Conservation (phyloP, 2,329 filamentous ascomycete genomes). For the Seiridium unicorne region DNA sequence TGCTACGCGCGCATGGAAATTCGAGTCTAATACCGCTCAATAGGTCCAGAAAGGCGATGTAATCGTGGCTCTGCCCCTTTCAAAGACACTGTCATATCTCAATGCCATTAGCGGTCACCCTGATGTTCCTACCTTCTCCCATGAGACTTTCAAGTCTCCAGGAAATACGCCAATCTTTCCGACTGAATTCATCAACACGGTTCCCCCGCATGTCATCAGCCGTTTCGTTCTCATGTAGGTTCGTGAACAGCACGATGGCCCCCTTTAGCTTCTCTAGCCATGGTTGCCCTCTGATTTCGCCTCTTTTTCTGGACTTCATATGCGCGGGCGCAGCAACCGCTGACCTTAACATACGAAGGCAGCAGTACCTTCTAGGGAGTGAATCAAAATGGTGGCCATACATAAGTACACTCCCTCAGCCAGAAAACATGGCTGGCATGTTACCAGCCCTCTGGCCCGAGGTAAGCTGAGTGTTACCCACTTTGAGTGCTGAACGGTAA, state of each 20-base stretch:
- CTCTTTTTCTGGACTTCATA: too few relatives aligned
- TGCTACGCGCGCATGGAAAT: background rate
- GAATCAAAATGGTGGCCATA: constrained; percentile 69
- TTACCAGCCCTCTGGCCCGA: constrained; percentile 64
- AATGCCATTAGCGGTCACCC: constrained; percentile 44
- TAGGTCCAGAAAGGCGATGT: constrained; percentile 34
- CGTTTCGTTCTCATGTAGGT: constrained; percentile 62
- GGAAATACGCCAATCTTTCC: constrained; percentile 39
- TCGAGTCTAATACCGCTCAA: constrained; percentile 8
- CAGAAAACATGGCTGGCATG: constrained; percentile 48
- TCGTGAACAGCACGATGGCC: too few relatives aligned
- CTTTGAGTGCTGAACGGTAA: background rate
- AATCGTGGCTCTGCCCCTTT: constrained; percentile 52
- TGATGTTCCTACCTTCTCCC: constrained; percentile 13
- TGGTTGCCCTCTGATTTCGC: background rate
- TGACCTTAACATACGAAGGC: constrained; percentile 18
- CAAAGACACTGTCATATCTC: constrained; percentile 56
- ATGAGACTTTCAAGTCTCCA: constrained; percentile 7
- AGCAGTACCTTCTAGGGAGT: constrained; percentile 59
- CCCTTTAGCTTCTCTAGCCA: background rate
- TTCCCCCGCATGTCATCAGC: constrained; percentile 59
- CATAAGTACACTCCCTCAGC: constrained; percentile 63
- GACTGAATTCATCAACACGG: constrained; percentile 42
- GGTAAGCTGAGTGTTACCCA: background rate
- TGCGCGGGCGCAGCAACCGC: too few relatives aligned